Evolutionary conservation across 169 alveolate species (phyloP).

Genomic region (Cryptosporidium baileyi): DNA sequence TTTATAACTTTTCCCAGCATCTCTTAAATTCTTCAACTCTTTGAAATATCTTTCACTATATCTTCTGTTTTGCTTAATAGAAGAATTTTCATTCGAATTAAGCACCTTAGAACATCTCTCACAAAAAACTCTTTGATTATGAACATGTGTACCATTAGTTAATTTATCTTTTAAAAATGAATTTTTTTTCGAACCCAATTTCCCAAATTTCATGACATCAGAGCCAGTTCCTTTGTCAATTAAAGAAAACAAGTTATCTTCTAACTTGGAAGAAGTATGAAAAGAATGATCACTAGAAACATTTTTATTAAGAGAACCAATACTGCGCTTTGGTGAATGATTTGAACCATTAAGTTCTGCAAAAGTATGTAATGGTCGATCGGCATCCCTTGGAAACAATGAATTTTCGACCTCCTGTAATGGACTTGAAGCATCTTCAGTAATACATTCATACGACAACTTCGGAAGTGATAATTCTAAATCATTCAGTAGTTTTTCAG

Average conservation of each 20-base stretch:
- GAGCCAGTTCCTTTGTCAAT: too few relatives aligned
- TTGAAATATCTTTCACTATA: background rate
- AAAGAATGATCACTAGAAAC: background rate
- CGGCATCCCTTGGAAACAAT: background rate
- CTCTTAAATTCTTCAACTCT: background rate
- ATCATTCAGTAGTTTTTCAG: background rate
- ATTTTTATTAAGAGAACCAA: too few relatives aligned
- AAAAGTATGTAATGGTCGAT: background rate
- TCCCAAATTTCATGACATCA: too few relatives aligned
- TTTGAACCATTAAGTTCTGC: background rate
- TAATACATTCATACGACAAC: background rate
- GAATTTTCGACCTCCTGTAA: background rate
- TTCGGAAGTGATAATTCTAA: background rate
- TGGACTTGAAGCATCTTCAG: background rate
- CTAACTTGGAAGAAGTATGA: too few relatives aligned
- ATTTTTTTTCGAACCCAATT: too few relatives aligned
- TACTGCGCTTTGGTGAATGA: background rate
- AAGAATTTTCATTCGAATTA: too few relatives aligned
- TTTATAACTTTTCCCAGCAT: background rate
- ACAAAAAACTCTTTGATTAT: too few relatives aligned
- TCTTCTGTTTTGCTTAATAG: background rate
- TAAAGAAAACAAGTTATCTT: too few relatives aligned
- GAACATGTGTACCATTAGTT: too few relatives aligned
- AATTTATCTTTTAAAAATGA: too few relatives aligned
- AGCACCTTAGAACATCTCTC: too few relatives aligned